phyloP scores from a whole-genome alignment of 352 stramenopile genomes.

The Pythium periplocum region DNA sequence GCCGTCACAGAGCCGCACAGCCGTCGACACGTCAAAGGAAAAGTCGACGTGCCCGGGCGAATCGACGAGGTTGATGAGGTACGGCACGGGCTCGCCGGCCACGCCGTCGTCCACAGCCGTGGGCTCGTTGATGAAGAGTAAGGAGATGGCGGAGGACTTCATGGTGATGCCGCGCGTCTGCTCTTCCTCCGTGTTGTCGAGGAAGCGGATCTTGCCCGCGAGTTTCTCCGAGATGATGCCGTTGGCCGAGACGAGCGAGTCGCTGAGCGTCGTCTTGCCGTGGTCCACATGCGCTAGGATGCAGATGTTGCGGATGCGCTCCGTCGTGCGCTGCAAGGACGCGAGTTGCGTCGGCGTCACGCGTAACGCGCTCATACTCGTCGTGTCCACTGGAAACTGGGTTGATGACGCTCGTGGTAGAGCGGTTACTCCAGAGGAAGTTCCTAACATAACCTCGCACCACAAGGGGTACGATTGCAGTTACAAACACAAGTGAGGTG shows the following conservation, averaged over 20 bases:
- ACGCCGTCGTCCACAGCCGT: slow-evolving; percentile 18
- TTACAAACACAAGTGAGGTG: too few relatives aligned
- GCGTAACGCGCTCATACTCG: slow-evolving; percentile 19
- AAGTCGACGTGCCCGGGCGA: slow-evolving; percentile 96
- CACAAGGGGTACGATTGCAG: too few relatives aligned
- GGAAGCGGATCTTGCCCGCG: slow-evolving; percentile 93
- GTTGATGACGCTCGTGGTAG: slow-evolving; percentile 1
- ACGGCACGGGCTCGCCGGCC: slow-evolving; percentile 29
- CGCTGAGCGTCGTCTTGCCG: slow-evolving; percentile 88
- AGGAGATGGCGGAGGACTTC: slow-evolving; percentile 94
- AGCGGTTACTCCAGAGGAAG: too few relatives aligned
- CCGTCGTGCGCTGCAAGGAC: slow-evolving; percentile 60
- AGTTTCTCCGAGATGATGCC: slow-evolving; percentile 97
- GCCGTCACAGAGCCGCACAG: slow-evolving; percentile 93
- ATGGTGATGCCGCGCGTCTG: slow-evolving; percentile 97
- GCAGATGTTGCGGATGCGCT: slow-evolving; percentile 92
- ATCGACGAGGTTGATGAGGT: slow-evolving; percentile 94
- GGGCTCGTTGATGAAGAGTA: slow-evolving; percentile 82
- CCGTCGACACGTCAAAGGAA: slow-evolving; percentile 93
- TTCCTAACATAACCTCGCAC: too few relatives aligned
- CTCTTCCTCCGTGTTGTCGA: slow-evolving; percentile 94
- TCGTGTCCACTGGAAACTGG: background rate
- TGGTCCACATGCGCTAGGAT: slow-evolving; percentile 96
- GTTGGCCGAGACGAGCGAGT: slow-evolving; percentile 95
- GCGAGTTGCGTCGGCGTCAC: slow-evolving; percentile 49